Evolutionary conservation across 768 basidiomycete genomes (phyloP).

Genomic region (Suillus americanus): DNA sequence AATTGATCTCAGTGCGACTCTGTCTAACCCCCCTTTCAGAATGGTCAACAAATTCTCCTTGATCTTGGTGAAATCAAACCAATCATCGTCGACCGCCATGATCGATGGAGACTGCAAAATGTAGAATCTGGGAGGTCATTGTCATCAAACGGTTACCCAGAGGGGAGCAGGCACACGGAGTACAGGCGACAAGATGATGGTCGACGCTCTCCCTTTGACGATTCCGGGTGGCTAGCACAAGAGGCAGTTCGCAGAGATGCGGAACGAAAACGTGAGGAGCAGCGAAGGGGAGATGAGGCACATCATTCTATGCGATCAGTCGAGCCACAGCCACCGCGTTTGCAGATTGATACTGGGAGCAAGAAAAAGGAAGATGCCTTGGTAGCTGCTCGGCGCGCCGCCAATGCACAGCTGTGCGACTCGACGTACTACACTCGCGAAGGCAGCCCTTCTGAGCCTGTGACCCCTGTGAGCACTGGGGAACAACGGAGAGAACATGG

Average conservation of each 20-base stretch:
- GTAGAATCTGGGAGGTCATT: slow-evolving; percentile 28
- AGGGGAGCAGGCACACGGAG: slow-evolving; percentile 19
- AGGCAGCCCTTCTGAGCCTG: slow-evolving; percentile 21
- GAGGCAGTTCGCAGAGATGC: slow-evolving; percentile 32
- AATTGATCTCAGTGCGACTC: slow-evolving; percentile 7
- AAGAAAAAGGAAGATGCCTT: slow-evolving; percentile 33
- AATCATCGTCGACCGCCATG: slow-evolving; percentile 59
- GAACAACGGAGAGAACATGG: slow-evolving; percentile 29
- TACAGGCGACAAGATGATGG: slow-evolving; percentile 18
- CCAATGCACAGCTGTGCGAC: slow-evolving; percentile 21
- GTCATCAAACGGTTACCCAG: slow-evolving; percentile 19
- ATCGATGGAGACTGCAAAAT: slow-evolving; percentile 53
- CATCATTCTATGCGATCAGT: slow-evolving; percentile 24
- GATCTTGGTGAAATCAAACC: slow-evolving; percentile 66
- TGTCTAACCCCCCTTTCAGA: slow-evolving; percentile 41
- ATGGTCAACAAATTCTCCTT: slow-evolving; percentile 73
- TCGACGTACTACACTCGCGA: slow-evolving; percentile 22
- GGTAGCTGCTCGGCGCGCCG: slow-evolving; percentile 24
- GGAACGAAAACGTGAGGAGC: slow-evolving; percentile 32
- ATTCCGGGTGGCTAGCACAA: slow-evolving; percentile 33
- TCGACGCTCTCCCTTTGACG: slow-evolving; percentile 27
- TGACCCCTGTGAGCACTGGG: slow-evolving; percentile 28
- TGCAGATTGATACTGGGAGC: slow-evolving; percentile 29
- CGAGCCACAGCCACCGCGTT: slow-evolving; percentile 20
- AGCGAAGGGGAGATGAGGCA: slow-evolving; percentile 39